Conservation (phyloP, 2,329 filamentous ascomycete species). For the Alternaria sp. region DNA sequence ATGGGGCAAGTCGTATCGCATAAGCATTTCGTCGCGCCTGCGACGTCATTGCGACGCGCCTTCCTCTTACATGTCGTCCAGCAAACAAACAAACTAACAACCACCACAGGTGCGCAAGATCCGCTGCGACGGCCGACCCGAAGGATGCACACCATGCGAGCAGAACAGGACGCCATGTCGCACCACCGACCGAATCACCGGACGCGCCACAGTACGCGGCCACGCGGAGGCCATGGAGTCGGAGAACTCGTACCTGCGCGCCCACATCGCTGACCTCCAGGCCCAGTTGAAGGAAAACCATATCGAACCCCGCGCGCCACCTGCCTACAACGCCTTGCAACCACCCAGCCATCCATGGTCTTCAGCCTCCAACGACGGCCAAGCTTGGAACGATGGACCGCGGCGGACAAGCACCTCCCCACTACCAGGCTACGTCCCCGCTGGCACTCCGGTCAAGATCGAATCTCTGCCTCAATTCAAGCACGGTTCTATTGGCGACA, state of each 20-base stretch:
- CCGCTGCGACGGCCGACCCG: slow-evolving; percentile 80
- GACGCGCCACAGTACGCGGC: slow-evolving; percentile 78
- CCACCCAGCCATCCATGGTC: slow-evolving; percentile 30
- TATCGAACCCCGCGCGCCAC: slow-evolving; percentile 64
- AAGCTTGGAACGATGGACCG: slow-evolving; percentile 34
- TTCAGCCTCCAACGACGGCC: slow-evolving; percentile 24
- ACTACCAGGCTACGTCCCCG: slow-evolving; percentile 35
- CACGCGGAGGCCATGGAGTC: slow-evolving; percentile 80
- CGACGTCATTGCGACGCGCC: slow-evolving; percentile 3
- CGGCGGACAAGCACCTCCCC: slow-evolving; percentile 36
- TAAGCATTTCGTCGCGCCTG: not conserved
- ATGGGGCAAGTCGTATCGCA: not conserved
- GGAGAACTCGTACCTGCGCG: slow-evolving; percentile 72
- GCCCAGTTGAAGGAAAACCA: slow-evolving; percentile 68
- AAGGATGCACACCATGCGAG: slow-evolving; percentile 83
- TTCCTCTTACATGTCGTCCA: not conserved
- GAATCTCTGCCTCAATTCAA: slow-evolving; percentile 57
- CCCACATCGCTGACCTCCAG: slow-evolving; percentile 73
- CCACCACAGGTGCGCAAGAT: slow-evolving; percentile 77
- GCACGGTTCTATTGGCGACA: slow-evolving; percentile 62
- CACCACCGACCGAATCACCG: slow-evolving; percentile 87
- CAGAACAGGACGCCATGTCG: slow-evolving; percentile 80
- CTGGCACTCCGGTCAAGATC: slow-evolving; percentile 24
- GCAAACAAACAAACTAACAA: slow-evolving; percentile 15
- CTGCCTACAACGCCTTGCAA: slow-evolving; percentile 42